phyloP scores from a whole-genome alignment of 768 basidiomycete species.

The Kwoniella shandongensis region DNA sequence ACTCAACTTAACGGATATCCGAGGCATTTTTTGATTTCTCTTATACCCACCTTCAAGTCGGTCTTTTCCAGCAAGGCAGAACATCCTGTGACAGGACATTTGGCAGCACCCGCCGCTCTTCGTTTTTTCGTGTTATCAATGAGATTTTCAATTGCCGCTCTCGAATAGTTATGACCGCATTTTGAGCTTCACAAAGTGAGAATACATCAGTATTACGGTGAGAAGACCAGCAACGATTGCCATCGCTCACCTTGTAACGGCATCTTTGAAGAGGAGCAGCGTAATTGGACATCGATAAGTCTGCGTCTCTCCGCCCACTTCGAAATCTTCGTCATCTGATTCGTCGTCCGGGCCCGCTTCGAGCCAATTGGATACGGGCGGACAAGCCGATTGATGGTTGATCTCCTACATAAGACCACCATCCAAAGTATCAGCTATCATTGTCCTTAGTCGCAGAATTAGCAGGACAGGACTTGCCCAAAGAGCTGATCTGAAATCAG shows the following conservation, averaged over 20 bases:
- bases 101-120: slow-evolving; percentile 5
- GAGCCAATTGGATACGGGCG: slow-evolving; percentile 41
- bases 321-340: slow-evolving; percentile 82
- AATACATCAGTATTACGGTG: slow-evolving; percentile 16
- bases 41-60: slow-evolving; percentile 49
- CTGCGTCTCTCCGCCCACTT: slow-evolving; percentile 80
- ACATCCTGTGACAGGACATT: slow-evolving; percentile 53
- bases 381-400: slow-evolving; percentile 35
- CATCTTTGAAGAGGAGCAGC: slow-evolving; percentile 65
- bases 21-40: no score
- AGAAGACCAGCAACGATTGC: no score
- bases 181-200: slow-evolving; percentile 56
- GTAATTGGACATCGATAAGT: slow-evolving; percentile 83
- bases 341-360: slow-evolving; percentile 61
- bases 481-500: slow-evolving; percentile 25
- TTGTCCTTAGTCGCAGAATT: background rate
- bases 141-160: slow-evolving; percentile 66
- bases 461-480: slow-evolving; percentile 32
- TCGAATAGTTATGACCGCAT: slow-evolving; percentile 83
- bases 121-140: slow-evolving; percentile 52
- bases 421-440: background rate
- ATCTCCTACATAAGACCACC: slow-evolving; percentile 26
- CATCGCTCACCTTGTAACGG: slow-evolving; percentile 81
- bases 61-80: slow-evolving; percentile 25
- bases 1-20: background rate